A percentile compares a stretch with the other conserved stretches of the same genome.
Conservation (phyloP, 2,329 filamentous ascomycete genomes). For the Botrytis deweyae region DNA sequence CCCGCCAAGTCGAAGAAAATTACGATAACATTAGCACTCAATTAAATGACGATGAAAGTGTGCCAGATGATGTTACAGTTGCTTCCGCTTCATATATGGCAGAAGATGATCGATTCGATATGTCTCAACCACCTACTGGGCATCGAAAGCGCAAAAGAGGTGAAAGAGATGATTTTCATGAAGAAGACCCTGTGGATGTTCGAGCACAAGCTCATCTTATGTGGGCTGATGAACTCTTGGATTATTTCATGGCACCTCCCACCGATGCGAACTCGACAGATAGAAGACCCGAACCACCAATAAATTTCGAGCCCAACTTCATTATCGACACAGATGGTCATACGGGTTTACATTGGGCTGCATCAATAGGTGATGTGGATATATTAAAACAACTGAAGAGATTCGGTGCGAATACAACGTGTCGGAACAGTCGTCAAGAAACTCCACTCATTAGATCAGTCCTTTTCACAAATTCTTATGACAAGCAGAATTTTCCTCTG, state of each 20-base stretch:
- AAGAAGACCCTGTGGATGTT: slow-evolving; percentile 48
- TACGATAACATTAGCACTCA: slow-evolving; percentile 62
- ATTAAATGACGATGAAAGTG: slow-evolving; percentile 72
- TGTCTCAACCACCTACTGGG: slow-evolving; percentile 62
- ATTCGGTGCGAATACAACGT: slow-evolving; percentile 72
- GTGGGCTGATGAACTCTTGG: slow-evolving; percentile 89
- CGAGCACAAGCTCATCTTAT: slow-evolving; percentile 83
- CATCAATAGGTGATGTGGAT: slow-evolving; percentile 93
- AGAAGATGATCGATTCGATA: slow-evolving; percentile 75
- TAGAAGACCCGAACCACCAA: slow-evolving; percentile 70
- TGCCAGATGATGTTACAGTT: slow-evolving; percentile 76
- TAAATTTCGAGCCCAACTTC: slow-evolving; percentile 84
- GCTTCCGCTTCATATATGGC: slow-evolving; percentile 82
- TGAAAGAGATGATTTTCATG: slow-evolving; percentile 62
- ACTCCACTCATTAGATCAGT: slow-evolving; percentile 94
- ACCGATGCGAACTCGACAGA: slow-evolving; percentile 62
- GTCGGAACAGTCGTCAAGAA: slow-evolving; percentile 72
- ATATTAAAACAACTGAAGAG: slow-evolving; percentile 85
- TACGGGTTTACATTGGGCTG: slow-evolving; percentile 94
- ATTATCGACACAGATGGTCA: slow-evolving; percentile 92
- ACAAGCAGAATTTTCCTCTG: slow-evolving; percentile 84
- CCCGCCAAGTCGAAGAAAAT: slow-evolving; percentile 55
- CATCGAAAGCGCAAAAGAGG: slow-evolving; percentile 75
- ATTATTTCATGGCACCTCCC: slow-evolving; percentile 84
- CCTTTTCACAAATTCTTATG: slow-evolving; percentile 94